Conservation (phyloP, 805 yeast species). For the Cyberlindnera xylosilytica region DNA sequence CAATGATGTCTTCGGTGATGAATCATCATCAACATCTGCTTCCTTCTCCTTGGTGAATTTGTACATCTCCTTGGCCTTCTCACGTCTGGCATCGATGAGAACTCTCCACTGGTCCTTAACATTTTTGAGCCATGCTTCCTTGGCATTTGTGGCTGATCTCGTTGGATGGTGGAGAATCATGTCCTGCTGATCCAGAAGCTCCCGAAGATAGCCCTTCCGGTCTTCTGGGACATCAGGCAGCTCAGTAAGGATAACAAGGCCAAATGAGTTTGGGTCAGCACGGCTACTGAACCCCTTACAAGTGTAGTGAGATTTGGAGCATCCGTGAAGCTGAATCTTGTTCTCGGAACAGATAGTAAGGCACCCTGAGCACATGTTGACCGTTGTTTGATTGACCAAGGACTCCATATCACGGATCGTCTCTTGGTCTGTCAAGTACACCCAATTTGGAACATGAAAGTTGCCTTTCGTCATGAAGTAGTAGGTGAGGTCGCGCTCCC, state of each 20-base stretch:
- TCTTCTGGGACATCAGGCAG: not conserved
- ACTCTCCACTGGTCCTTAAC: not conserved
- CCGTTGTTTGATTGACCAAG: not conserved
- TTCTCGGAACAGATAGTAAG: slow-evolving; percentile 6
- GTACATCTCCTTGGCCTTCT: slow-evolving; percentile 2
- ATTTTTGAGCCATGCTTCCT: slow-evolving; percentile 2
- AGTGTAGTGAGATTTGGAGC: not conserved
- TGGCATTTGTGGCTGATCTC: not conserved
- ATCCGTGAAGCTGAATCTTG: slow-evolving; percentile 4
- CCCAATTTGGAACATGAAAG: slow-evolving; percentile 8
- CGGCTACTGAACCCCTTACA: slow-evolving; percentile 2
- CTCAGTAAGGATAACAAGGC: slow-evolving; percentile 2
- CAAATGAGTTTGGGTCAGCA: slow-evolving; percentile 1
- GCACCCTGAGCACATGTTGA: slow-evolving; percentile 5
- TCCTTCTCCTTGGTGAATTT: not conserved
- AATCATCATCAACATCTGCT: not conserved
- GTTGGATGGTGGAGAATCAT: slow-evolving; percentile 4
- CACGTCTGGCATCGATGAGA: slow-evolving; percentile 3
- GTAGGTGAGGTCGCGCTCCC: slow-evolving; percentile 1
- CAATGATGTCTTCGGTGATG: no score
- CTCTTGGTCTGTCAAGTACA: not conserved
- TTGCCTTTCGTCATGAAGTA: slow-evolving; percentile 8
- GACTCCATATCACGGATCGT: not conserved
- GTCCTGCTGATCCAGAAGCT: slow-evolving; percentile 1
- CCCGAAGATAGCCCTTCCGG: not conserved